Evolutionary conservation across 345 rosid species (phyloP), one percentile per base, ranked within the genome.

Genomic region (Eucalyptus marginata): DNA sequence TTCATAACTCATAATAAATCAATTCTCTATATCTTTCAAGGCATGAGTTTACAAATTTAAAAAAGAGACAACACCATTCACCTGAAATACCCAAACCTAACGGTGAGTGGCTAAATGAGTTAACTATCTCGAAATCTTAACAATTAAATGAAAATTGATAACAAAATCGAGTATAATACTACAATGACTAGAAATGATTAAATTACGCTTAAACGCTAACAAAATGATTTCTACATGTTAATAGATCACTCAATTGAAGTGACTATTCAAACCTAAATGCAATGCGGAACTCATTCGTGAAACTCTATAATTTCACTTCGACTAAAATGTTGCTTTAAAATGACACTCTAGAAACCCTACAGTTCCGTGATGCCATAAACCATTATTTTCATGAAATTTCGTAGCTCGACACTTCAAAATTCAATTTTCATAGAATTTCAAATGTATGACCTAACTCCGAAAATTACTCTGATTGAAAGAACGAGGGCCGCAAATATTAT

Each of bases 141-240:
- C 4, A 52, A 52, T 7, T 52, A 52, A 52, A 0, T 0, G 56
- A 52, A 1, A 52, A 18, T 52, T 52, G 56, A 52, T 0, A 52
- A 18, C 56, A 52, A 52, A 52, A 52, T 0, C 4, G 0, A 52
- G 24, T 52, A 52, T 7, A 52, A 52, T 52, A 52, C 56, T 18
- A 52, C 3, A 52, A 0, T 0, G 0, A 52, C 4, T 52, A 52
- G 4, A 0, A 52, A 52, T 52, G 8, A 52, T 24, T 52, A 52
- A 52, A 52, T 18, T 18, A 52, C 0, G 56, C 24, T 52, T 52
- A 52, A 52, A 7, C 0, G 2, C 56, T 52, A 52, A 52, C 24
- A 18, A 52, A 52, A 52, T 0, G 0, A 52, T 0, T 52, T 52
- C 4, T 52, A 0, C 2, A 0, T 0, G 0, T 52, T 52, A 52